Percentiles rank a stretch among this genome's conserved stretches.
Conservation (phyloP, 208 protist species). For the Acanthamoeba triangularis region DNA sequence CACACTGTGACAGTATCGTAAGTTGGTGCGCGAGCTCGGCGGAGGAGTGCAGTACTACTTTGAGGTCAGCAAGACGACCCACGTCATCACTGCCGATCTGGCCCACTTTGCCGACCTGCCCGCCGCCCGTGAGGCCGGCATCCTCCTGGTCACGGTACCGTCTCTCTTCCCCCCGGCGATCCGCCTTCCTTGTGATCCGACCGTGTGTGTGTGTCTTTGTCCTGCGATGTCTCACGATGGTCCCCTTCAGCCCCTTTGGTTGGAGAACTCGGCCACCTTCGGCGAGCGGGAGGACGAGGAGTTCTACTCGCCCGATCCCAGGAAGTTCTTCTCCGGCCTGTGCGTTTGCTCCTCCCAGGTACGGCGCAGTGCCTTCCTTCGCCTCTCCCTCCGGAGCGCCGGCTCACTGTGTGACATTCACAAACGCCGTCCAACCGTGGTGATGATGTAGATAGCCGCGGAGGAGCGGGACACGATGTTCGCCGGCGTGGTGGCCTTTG, state of each 20-base stretch:
- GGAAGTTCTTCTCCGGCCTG: slow-evolving; percentile 45
- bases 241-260: not conserved
- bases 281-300: slow-evolving; percentile 13
- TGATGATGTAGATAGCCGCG: not conserved
- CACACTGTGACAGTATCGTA: slow-evolving; percentile 4
- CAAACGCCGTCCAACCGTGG: not conserved
- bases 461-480: slow-evolving; percentile 21
- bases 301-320: slow-evolving; percentile 51
- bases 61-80: slow-evolving; percentile 35
- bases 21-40: slow-evolving; percentile 35
- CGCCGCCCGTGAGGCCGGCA: not conserved
- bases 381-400: not conserved
- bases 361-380: not conserved
- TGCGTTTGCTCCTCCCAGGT: slow-evolving; percentile 32
- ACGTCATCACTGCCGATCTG: slow-evolving; percentile 17
- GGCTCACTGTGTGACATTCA: not conserved
- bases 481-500: slow-evolving; percentile 38
- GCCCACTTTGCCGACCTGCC: slow-evolving; percentile 32
- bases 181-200: not conserved
- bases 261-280: not conserved
- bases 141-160: slow-evolving; percentile 23
- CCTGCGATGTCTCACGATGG: not conserved
- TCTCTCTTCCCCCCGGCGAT: not conserved
- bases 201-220: not conserved
- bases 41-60: slow-evolving; percentile 56